A percentile compares a stretch with the other conserved stretches of the same genome.
phyloP scores from a whole-genome alignment of 176 grass and related monocot species.

The Echinochloa phyllopogon region DNA sequence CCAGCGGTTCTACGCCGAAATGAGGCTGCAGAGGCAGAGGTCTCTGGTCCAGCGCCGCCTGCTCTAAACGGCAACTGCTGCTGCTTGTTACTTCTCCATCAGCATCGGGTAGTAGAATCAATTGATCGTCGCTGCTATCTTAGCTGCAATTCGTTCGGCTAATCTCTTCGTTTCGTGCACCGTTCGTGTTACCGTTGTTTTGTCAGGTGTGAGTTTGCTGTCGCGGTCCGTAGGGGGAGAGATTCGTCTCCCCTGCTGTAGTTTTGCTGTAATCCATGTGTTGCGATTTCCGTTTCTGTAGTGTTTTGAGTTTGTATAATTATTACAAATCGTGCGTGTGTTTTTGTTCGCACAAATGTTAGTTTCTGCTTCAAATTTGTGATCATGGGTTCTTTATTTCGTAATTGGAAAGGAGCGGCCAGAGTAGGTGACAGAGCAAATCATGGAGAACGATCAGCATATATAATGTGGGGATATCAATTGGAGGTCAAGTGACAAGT shows the following conservation, averaged over 20 bases:
- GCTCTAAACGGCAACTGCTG: background rate
- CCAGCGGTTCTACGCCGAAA: conserved; percentile 85
- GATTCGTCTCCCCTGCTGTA: conserved; percentile 47
- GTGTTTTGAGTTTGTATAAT: background rate
- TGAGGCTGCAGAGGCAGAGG: conserved; percentile 69
- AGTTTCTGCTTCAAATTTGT: background rate
- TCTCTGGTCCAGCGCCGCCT: conserved; percentile 54
- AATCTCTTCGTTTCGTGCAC: background rate
- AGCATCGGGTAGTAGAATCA: conserved; percentile 16
- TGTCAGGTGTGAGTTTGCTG: conserved; percentile 11
- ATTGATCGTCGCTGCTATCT: conserved; percentile 45
- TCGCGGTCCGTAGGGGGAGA: conserved; percentile 22
- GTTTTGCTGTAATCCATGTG: conserved; percentile 24
- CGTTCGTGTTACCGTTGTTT: background rate
- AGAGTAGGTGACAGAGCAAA: conserved; percentile 13
- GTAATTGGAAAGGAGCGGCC: background rate
- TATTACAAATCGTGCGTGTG: background rate
- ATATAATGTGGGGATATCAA: background rate
- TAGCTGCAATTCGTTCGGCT: conserved; percentile 44
- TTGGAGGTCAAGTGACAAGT: background rate
- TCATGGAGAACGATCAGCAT: conserved; percentile 2
- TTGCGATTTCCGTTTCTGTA: background rate
- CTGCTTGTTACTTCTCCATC: background rate
- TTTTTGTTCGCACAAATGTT: conserved; percentile 4
- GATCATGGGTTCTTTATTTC: background rate